Evolutionary conservation across 129 eudicot species (phyloP), one percentile per base, ranked within the genome.

Genomic region (Flaveria trinervia): DNA sequence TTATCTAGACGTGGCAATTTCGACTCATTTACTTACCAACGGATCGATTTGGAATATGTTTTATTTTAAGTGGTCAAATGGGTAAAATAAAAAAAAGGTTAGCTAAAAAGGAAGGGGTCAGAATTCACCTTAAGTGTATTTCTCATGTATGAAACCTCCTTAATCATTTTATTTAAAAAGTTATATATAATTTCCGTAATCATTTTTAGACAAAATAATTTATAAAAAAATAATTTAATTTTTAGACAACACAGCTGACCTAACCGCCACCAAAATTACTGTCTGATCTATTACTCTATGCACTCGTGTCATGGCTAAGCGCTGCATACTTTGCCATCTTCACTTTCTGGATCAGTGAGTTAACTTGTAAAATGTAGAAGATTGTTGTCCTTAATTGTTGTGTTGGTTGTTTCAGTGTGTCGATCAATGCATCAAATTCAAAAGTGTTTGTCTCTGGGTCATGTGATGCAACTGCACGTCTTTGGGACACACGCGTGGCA

Each of bases 401-500:
- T 60, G 36, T 78, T 74, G 8, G 20, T 78, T 72, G 55, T 71
- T 80, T 67, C 89, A 93, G 98, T 65, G 85, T 93, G 71, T 93
- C 96, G 26, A 87, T 93, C 49, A 91, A 78, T 45, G 96, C 84
- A 62, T 84, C 93, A 73, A 89, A 89, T 86, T 84, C 97, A 36
- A 91, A 85, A 77, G 80, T 91, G 90, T 93, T 93, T 51, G 86
- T 93, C 15, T 93, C 98, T 48, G 98, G 98, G 5, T 93, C 98
- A 3, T 93, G 96, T 71, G 98, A 93, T 74, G 56, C 85, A 66
- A 93, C 98, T 75, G 96, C 92, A 49, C 93, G 98, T 8, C 77
- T 93, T 81, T 93, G 98, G 98, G 98, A 93, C 72, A 81, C 97
- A 23, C 97, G 98, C 56, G 93, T 89, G 56, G 97, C 98, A 45